Evolutionary conservation across 2,329 filamentous ascomycete species (phyloP).

Genomic region (Microsporum ferrugineum): DNA sequence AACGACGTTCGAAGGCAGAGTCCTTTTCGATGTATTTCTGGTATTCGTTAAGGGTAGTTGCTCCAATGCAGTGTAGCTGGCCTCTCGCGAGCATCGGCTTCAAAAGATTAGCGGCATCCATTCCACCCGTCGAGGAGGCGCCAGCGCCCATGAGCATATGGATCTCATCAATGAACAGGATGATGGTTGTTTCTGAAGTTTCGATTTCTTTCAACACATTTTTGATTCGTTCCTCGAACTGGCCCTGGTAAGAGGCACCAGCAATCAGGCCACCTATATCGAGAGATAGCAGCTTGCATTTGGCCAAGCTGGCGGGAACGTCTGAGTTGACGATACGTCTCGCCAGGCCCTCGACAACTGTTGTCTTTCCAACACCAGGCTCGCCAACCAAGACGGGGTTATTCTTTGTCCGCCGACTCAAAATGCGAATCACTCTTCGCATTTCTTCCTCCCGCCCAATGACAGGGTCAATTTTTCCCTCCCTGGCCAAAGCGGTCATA

Average conservation of each 20-base stretch:
- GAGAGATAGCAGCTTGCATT: slow-evolving; percentile 85
- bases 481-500: slow-evolving; percentile 90
- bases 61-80: slow-evolving; percentile 94
- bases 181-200: slow-evolving; percentile 88
- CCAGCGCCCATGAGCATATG: slow-evolving; percentile 97
- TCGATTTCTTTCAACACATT: slow-evolving; percentile 94
- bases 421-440: slow-evolving; percentile 76
- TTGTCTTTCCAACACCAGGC: slow-evolving; percentile 96
- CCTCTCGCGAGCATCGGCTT: slow-evolving; percentile 97
- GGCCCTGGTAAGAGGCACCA: slow-evolving; percentile 95
- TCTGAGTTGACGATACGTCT: slow-evolving; percentile 93
- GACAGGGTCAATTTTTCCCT: slow-evolving; percentile 95
- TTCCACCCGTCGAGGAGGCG: slow-evolving; percentile 86
- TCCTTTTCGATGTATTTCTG: slow-evolving; percentile 99
- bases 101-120: slow-evolving; percentile 95
- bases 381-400: slow-evolving; percentile 97
- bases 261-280: slow-evolving; percentile 92
- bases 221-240: slow-evolving; percentile 99
- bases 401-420: slow-evolving; percentile 92
- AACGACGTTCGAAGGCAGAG: slow-evolving; percentile 91
- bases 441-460: slow-evolving; percentile 97
- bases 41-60: slow-evolving; percentile 89
- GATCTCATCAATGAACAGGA: slow-evolving; percentile 97
- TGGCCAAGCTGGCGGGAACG: slow-evolving; percentile 87
- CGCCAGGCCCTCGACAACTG: slow-evolving; percentile 89